Evolutionary conservation across 306 rosid species (phyloP), one percentile per base, ranked within the genome.

Genomic region (Citrullus mucosospermus): DNA sequence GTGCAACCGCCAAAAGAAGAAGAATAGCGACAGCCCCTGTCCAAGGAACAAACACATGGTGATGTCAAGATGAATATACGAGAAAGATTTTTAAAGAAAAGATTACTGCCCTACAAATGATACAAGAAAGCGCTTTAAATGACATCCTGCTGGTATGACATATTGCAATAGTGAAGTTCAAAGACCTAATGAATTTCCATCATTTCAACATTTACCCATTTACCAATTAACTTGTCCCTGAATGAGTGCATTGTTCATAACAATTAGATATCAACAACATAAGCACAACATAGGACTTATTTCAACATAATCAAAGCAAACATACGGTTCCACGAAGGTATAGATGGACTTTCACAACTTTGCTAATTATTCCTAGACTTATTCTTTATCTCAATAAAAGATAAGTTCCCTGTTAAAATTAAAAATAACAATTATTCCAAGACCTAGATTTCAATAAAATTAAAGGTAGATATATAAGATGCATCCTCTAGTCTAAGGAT

Each of bases 21-120:
- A 96, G 90, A 83, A 91, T 81, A 46, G 99, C 99, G 78, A 96
- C 99, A 78, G 97, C 98, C 82, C 96, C 99, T 96, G 93, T 41
- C 66, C 44, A 82, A 77, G 69, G 71, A 82, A 79, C 57, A 81
- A 63, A 78, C 25, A 48, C 8, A 48, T 61, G 36, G 7, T 53
- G 46, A 73, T 32, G 62, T 30, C 62, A 32, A 51, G 56, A 41
- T 43, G 15, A 76, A 76, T 41, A 56, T 57, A 22, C 17, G 16
- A 70, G 54, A 44, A 58, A 38, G 7, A 32, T 8, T 30, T 30
- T 61, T 61, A 61, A 75, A 8, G 22, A 75, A 57, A 58, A 25
- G 39, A 41, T 20, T 46, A 56, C 20, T 39, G 48, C 25, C 4
- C 55, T 6, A 58, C 39, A 57, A 38, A 58, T 25, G 77, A 72